Percentiles rank a stretch among this genome's conserved stretches.
Conservation (phyloP, 2,329 filamentous ascomycete species). For the Nemania diffusa region DNA sequence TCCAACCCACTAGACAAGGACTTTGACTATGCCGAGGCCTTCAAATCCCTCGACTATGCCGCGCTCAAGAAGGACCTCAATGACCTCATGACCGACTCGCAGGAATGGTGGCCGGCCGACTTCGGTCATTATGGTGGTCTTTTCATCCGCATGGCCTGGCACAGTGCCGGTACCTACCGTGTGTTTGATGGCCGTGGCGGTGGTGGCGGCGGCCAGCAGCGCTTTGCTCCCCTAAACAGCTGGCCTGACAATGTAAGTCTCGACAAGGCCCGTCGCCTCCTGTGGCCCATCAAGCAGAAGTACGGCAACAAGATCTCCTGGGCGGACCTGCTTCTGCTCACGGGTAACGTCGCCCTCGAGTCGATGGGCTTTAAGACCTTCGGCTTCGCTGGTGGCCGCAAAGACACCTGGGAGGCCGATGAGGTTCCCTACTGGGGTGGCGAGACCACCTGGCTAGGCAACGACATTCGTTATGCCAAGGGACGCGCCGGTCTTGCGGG, state of each 20-base stretch:
- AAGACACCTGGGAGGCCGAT: conserved; percentile 79
- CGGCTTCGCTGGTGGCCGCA: conserved; percentile 77
- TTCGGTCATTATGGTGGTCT: conserved; percentile 84
- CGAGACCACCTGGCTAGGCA: conserved; percentile 79
- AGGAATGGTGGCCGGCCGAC: conserved; percentile 85
- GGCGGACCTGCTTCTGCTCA: conserved; percentile 77
- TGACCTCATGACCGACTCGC: conserved; percentile 79
- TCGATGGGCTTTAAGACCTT: conserved; percentile 79
- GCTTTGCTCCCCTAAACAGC: conserved; percentile 82
- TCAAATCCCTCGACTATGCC: conserved; percentile 76
- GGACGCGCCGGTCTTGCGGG: conserved; percentile 58
- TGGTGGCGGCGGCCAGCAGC: conserved; percentile 78
- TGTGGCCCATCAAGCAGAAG: conserved; percentile 87
- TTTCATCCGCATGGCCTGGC: conserved; percentile 85
- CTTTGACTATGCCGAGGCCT: conserved; percentile 78
- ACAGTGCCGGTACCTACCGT: conserved; percentile 82
- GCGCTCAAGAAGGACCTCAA: conserved; percentile 78
- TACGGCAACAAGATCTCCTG: conserved; percentile 86
- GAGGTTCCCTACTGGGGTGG: conserved; percentile 82
- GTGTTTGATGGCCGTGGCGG: conserved; percentile 79
- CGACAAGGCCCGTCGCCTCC: conserved; percentile 81
- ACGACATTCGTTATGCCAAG: conserved; percentile 73
- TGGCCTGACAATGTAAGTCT: conserved; percentile 84
- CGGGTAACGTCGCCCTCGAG: conserved; percentile 81
- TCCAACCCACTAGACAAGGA: conserved; percentile 72